Evolutionary conservation across 2,329 filamentous ascomycete species (phyloP).

Genomic region (Colletotrichum phormii): DNA sequence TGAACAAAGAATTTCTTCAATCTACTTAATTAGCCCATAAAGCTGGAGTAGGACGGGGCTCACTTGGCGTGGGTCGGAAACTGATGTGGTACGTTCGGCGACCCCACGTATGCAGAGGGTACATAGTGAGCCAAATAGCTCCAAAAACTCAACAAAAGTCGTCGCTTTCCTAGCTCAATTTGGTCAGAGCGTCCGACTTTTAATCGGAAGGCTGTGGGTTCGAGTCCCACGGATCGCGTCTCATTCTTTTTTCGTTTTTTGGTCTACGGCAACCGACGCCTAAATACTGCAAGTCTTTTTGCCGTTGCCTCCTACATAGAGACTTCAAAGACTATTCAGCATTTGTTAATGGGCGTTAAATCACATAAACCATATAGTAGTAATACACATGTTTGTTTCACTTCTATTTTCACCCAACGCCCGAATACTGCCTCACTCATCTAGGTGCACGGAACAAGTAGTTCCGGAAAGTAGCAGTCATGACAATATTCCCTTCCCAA

Average conservation of each 20-base stretch:
- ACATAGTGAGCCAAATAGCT: neutral
- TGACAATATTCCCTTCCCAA: no score
- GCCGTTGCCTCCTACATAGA: neutral
- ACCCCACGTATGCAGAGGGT: fast-evolving
- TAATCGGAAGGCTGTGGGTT: conserved; percentile 38
- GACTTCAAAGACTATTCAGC: no score
- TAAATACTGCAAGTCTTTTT: neutral
- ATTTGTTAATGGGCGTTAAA: no score
- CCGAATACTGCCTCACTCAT: no score
- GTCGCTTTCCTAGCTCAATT: conserved; percentile 35
- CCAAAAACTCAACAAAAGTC: neutral
- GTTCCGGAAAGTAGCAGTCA: no score
- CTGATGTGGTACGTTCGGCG: neutral
- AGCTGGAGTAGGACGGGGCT: neutral
- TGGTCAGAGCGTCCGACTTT: conserved; percentile 38
- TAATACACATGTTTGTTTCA: no score
- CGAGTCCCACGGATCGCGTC: conserved; percentile 34
- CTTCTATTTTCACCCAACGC: no score
- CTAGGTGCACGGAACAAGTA: no score
- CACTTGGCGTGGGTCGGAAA: neutral
- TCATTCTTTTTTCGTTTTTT: neutral
- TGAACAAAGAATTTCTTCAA: no score
- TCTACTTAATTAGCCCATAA: neutral
- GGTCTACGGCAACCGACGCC: neutral
- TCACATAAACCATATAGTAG: no score